Evolutionary conservation across 345 rosid genomes (phyloP).

Genomic region (Gossypium arboreum): DNA sequence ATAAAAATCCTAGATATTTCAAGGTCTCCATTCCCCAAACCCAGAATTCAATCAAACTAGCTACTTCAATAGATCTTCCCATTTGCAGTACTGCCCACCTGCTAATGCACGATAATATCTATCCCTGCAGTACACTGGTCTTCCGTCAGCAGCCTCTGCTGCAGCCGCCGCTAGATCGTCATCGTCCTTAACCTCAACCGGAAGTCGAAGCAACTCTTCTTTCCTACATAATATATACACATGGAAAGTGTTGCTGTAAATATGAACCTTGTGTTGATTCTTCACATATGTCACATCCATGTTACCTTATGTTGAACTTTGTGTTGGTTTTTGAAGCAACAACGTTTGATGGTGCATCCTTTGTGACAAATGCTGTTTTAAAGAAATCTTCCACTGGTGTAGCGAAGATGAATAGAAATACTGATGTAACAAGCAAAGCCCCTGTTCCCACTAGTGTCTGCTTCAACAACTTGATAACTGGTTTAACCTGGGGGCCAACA

Average conservation of each 20-base stretch:
- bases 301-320: constrained; percentile 67
- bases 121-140: constrained; percentile 96
- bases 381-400: constrained; percentile 75
- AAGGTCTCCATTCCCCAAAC: constrained; percentile 5
- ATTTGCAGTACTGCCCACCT: constrained; percentile 98
- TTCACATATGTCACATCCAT: neutral
- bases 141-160: constrained; percentile 93
- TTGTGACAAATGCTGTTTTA: constrained; percentile 31
- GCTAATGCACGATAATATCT: constrained; percentile 92
- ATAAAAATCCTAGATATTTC: constrained; percentile 4
- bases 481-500: constrained; percentile 59
- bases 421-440: constrained; percentile 68
- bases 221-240: constrained; percentile 34
- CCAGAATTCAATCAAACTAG: neutral
- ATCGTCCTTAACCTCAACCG: constrained; percentile 60
- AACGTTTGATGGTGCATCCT: constrained; percentile 36
- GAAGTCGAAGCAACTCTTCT: constrained; percentile 70
- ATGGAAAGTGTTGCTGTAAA: constrained; percentile 5
- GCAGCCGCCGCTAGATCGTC: constrained; percentile 90
- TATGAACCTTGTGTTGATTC: neutral
- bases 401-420: constrained; percentile 62
- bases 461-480: constrained; percentile 81
- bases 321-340: constrained; percentile 43
- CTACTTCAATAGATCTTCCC: constrained; percentile 73
- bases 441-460: constrained; percentile 85